Evolutionary conservation across 2,329 filamentous ascomycete genomes (phyloP).

Genomic region (Sclerotinia trifoliorum): DNA sequence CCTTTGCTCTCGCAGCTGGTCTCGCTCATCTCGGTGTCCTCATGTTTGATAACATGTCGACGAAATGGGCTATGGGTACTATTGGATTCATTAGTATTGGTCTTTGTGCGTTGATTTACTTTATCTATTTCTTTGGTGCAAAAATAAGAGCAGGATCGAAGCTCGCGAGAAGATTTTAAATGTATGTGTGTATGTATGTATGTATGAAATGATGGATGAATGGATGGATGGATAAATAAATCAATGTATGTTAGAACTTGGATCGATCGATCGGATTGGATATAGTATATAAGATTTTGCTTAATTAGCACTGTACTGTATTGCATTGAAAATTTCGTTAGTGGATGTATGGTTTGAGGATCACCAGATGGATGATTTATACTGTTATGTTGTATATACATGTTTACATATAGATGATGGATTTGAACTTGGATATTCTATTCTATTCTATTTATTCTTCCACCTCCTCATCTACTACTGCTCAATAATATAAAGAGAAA

Average conservation of each 20-base stretch:
- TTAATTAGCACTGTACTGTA: background rate
- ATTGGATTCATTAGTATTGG: constrained; percentile 45
- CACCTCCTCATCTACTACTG: no score
- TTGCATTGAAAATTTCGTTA: constrained; percentile 1
- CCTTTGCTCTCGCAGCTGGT: constrained; percentile 44
- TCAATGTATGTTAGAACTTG: background rate
- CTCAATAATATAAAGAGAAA: no score
- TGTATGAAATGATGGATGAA: background rate
- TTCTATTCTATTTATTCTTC: no score
- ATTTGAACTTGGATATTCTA: no score
- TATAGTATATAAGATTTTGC: background rate
- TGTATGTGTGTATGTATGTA: background rate
- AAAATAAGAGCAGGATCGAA: constrained; percentile 15
- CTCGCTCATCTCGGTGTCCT: constrained; percentile 43
- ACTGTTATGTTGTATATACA: no score
- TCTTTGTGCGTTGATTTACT: constrained; percentile 44
- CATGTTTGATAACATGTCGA: constrained; percentile 41
- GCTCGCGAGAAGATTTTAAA: constrained; percentile 17
- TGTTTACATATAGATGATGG: no score
- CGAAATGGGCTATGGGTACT: constrained; percentile 45
- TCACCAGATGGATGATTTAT: background rate
- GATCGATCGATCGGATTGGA: no score
- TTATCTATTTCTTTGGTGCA: constrained; percentile 42
- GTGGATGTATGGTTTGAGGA: background rate
- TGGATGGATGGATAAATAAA: background rate